Evolutionary conservation across 805 yeast genomes (phyloP).

Genomic region (Starmerella sirachaensis): DNA sequence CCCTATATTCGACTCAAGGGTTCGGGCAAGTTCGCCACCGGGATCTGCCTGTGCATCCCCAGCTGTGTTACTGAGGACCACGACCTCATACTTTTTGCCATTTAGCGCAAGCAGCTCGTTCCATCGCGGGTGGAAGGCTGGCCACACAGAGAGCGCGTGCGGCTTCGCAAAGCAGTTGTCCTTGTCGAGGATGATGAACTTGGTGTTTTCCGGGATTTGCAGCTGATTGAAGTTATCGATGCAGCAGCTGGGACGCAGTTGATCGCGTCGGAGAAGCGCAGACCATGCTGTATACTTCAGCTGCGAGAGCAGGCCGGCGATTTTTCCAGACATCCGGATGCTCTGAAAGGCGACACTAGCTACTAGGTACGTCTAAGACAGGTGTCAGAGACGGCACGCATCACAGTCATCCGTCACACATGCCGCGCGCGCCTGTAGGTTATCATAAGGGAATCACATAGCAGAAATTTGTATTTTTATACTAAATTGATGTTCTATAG

Average conservation of each 20-base stretch:
- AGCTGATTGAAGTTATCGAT: conserved; percentile 16
- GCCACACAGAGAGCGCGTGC: conserved; percentile 69
- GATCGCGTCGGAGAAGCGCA: conserved; percentile 8
- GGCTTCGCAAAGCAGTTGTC: conserved; percentile 91
- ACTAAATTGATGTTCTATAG: no score
- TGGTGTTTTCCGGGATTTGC: conserved; percentile 31
- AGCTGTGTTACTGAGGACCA: conserved; percentile 85
- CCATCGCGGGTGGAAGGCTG: conserved; percentile 52
- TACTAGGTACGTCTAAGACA: no score
- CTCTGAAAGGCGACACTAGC: neutral
- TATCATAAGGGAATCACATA: no score
- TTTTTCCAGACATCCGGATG: conserved; percentile 7
- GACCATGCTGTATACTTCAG: conserved; percentile 13
- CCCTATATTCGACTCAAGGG: conserved; percentile 45
- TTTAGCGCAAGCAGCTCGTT: conserved; percentile 26
- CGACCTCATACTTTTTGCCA: conserved; percentile 40
- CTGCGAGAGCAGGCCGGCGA: conserved; percentile 9
- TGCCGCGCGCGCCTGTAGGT: no score
- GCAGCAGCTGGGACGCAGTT: conserved; percentile 18
- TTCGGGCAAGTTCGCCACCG: conserved; percentile 45
- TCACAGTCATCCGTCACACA: no score
- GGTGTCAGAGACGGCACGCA: no score
- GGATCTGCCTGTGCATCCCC: conserved; percentile 67
- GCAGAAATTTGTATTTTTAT: no score
- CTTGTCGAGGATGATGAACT: conserved; percentile 78